These are phyloP conservation scores for Aaosphaeria arxii DNA, from an alignment of 2,329 filamentous ascomycete genomes.

Conservation along the genomic window DNA sequence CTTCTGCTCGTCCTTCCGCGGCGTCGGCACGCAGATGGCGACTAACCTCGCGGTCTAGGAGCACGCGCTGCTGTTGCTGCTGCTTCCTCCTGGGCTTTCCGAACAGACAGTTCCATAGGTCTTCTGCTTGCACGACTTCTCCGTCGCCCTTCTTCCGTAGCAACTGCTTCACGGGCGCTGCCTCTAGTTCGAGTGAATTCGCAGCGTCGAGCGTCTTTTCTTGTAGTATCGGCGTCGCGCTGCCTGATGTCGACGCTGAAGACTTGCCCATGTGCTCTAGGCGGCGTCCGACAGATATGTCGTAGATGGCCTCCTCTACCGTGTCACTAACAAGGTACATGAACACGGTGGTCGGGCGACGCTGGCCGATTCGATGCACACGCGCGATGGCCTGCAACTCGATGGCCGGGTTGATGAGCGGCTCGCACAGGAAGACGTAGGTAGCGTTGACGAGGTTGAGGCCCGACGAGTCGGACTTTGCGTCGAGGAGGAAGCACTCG, in stretches of 20 bases:
- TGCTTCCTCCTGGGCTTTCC: conserved; percentile 46
- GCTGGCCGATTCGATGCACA: conserved; percentile 91
- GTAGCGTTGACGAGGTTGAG: conserved; percentile 90
- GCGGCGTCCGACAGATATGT: conserved; percentile 75
- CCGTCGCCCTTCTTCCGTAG: conserved; percentile 71
- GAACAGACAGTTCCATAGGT: conserved; percentile 89
- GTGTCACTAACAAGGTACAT: conserved; percentile 90
- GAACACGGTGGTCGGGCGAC: conserved; percentile 86
- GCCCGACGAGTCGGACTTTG: conserved; percentile 82
- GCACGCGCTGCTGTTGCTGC: conserved; percentile 28
- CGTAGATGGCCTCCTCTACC: conserved; percentile 88
- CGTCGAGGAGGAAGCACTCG: conserved; percentile 87
- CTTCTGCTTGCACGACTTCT: conserved; percentile 73
- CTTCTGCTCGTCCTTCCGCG: conserved; percentile 45
- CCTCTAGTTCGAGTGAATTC: conserved; percentile 79
- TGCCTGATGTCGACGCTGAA: conserved; percentile 10
- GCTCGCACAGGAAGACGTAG: conserved; percentile 93
- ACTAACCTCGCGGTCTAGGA: conserved; percentile 44
- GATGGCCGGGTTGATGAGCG: conserved; percentile 86
- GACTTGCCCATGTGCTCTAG: conserved; percentile 68
- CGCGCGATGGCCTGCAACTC: conserved; percentile 94
- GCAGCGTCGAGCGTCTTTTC: conserved; percentile 72
- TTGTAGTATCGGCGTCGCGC: conserved; percentile 41
- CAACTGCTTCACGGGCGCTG: conserved; percentile 66
- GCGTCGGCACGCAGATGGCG: conserved; percentile 55